Evolutionary conservation across 2,329 filamentous ascomycete genomes (phyloP), one percentile per base, ranked within the genome.

Genomic region (Phyllosticta capitalensis): DNA sequence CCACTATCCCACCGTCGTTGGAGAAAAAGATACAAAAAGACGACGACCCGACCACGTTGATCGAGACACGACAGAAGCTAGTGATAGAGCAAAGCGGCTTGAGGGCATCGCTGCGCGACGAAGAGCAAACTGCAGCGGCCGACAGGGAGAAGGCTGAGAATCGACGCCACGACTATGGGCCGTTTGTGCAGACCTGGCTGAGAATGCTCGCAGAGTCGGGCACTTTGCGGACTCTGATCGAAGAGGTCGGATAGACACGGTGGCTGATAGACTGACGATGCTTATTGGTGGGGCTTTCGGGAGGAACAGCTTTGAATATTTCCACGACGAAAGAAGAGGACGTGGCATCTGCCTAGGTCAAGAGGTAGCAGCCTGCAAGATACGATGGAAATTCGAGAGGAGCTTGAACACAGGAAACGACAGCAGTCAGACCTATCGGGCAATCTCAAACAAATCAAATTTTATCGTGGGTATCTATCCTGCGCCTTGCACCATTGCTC

Each of bases 161-260:
- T 26, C 76, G 84, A 2, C 80, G 81, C 66, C 80, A 83, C 66
- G 88, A 95, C 67, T 89, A 88, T 67, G 85, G 83, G 0, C 83
- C 84, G 0, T 82, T 84, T 0, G 78, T 92, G 21, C 83, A 88
- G 65, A 76, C 73, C 45, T 92, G 89, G 85, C 72, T 92, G 52
- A 80, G 81, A 63, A 82, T 81, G 62, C 78, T 95, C 60, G 87
- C 87, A 0, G 83, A 85, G 61, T 85, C 86, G 65, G 84, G 54
- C 19, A 30, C 54, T 2, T 30, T 61, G 12, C 53, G 57, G 49
- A 50, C 48, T 6, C 30, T 61, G 55, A 56, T 60, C 7, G 48
- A 60, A 50, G 58, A 60, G n/a, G 48, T 54, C 7, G 50, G 54
- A 28, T 60, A 56, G 26, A 53, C 1, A 26, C 9, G 19, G 50